phyloP scores from a whole-genome alignment of 352 stramenopile genomes.

The Globisporangium lucens region DNA sequence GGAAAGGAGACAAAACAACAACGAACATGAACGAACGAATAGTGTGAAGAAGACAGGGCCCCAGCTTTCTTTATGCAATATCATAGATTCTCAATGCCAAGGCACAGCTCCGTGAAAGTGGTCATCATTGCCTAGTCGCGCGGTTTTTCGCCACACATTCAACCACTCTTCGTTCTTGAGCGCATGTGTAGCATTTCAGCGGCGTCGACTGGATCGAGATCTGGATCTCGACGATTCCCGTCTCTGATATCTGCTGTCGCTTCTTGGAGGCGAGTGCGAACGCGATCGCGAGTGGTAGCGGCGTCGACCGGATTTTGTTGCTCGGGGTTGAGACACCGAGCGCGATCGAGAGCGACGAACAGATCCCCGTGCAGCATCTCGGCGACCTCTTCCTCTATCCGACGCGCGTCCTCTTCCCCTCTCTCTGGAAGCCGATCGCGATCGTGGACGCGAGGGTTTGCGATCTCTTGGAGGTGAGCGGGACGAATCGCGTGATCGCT shows the following conservation, averaged over 20 bases:
- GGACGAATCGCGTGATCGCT: not conserved
- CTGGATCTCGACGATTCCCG: not conserved
- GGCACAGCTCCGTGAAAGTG: not conserved
- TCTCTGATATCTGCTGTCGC: conserved; percentile 1
- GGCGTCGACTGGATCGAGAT: conserved; percentile 2
- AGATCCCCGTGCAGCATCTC: too few relatives aligned
- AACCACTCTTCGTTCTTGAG: not conserved
- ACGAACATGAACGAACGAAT: not conserved
- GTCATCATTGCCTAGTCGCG: not conserved
- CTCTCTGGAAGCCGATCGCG: conserved; percentile 5
- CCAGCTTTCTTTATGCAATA: not conserved
- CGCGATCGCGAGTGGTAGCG: not conserved
- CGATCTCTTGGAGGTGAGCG: not conserved
- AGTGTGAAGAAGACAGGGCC: not conserved
- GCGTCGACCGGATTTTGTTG: not conserved
- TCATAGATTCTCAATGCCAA: not conserved
- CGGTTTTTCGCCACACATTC: too few relatives aligned
- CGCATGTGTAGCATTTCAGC: not conserved
- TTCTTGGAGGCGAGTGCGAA: not conserved
- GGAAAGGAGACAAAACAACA: not conserved
- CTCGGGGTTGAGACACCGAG: not conserved
- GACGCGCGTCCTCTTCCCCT: not conserved
- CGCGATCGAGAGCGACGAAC: not conserved
- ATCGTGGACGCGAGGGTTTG: not conserved
- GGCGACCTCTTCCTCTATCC: not conserved